These are phyloP conservation scores for Conoideocrella luteorostrata DNA, from an alignment of 2,329 filamentous ascomycete genomes.

Conservation along the genomic window DNA sequence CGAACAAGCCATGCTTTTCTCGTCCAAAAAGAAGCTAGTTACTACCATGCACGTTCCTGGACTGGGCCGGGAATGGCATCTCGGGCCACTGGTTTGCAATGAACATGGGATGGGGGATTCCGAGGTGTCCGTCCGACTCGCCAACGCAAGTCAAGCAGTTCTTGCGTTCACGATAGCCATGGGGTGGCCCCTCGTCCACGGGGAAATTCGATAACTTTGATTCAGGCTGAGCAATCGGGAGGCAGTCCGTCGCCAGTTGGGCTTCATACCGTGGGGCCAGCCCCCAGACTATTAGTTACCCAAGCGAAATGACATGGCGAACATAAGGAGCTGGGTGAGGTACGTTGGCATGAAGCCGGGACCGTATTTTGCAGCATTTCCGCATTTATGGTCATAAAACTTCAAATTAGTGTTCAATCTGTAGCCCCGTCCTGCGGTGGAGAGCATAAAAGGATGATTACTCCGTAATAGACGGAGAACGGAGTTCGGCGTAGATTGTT, in stretches of 20 bases:
- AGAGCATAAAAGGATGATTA: background rate
- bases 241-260: background rate
- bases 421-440: background rate
- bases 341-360: constrained; percentile 8
- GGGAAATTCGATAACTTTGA: background rate
- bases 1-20: background rate
- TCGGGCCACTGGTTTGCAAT: constrained; percentile 3
- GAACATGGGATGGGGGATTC: background rate
- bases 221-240: constrained; percentile 1
- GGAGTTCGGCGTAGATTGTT: background rate
- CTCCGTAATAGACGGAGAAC: background rate
- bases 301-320: constrained; percentile 25
- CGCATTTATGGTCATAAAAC: constrained; percentile 1
- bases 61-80: background rate
- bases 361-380: background rate
- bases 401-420: constrained; percentile 2
- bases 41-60: background rate
- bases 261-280: constrained; percentile 10
- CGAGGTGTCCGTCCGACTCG: constrained; percentile 3
- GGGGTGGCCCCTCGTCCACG: background rate
- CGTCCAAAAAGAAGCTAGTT: background rate
- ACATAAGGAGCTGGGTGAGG: constrained; percentile 5
- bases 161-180: background rate
- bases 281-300: constrained; percentile 19
- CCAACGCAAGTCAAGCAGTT: constrained; percentile 5